Conservation (phyloP, 2,329 filamentous ascomycete species). For the Gliomastix tumulicola region DNA sequence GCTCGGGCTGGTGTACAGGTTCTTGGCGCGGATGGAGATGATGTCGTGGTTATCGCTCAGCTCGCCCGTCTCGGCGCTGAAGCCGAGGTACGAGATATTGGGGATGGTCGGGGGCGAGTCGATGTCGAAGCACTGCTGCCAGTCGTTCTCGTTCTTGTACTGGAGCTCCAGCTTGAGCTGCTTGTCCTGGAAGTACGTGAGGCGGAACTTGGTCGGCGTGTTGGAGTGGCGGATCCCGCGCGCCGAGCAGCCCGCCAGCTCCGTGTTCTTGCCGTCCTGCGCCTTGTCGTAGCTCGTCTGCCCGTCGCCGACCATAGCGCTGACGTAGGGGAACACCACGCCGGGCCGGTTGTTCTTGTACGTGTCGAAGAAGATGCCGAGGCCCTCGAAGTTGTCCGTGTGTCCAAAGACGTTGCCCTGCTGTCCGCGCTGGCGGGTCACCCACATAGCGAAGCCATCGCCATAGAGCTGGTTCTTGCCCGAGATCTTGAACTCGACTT, state of each 20-base stretch:
- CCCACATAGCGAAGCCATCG: constrained; percentile 96
- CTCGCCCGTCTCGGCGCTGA: constrained; percentile 88
- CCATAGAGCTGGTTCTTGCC: constrained; percentile 87
- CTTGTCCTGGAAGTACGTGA: constrained; percentile 98
- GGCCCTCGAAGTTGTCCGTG: constrained; percentile 82
- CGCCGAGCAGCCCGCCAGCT: constrained; percentile 91
- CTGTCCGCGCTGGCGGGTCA: constrained; percentile 85
- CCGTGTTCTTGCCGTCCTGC: constrained; percentile 88
- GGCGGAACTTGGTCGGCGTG: constrained; percentile 73
- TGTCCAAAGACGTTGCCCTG: constrained; percentile 82
- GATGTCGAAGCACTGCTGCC: constrained; percentile 82
- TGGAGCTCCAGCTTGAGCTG: constrained; percentile 83
- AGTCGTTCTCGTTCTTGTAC: constrained; percentile 87
- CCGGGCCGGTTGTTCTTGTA: constrained; percentile 99
- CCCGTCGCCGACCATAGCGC: constrained; percentile 97
- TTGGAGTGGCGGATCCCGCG: constrained; percentile 77
- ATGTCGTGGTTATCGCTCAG: constrained; percentile 98
- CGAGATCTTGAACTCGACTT: constrained; percentile 90
- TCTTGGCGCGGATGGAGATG: constrained; percentile 76
- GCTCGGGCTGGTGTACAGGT: constrained; percentile 65
- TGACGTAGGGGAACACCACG: constrained; percentile 92
- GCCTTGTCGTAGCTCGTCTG: constrained; percentile 84
- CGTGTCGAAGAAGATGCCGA: constrained; percentile 94
- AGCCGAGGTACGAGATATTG: constrained; percentile 65
- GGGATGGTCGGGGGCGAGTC: constrained; percentile 70